Percentiles rank a stretch among this genome's conserved stretches.
Conservation (phyloP, 306 rosid species). For the Cucurbita argyrosperma region DNA sequence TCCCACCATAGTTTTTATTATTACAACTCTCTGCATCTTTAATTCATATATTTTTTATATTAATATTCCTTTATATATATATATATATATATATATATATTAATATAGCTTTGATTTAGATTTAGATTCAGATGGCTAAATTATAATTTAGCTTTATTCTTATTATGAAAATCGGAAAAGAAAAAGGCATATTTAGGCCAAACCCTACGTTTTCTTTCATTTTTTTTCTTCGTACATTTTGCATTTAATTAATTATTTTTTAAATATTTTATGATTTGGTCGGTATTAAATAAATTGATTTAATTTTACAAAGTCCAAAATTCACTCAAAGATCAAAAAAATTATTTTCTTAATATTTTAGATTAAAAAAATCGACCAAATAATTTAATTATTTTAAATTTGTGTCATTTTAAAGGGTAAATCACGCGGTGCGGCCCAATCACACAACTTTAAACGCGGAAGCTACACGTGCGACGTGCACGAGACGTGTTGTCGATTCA, state of each 20-base stretch:
- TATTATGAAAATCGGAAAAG: neutral
- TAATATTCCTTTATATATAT: too few species aligned
- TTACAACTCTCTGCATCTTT: too few species aligned
- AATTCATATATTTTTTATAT: too few species aligned
- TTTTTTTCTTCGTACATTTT: neutral
- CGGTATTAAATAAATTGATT: neutral
- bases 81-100: too few species aligned
- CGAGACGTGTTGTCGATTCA: conserved; percentile 4
- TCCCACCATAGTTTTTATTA: neutral
- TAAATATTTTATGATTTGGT: neutral
- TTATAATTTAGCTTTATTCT: too few species aligned
- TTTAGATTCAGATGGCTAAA: too few species aligned
- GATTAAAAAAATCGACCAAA: too few species aligned
- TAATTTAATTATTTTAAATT: too few species aligned
- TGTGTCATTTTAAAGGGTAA: neutral
- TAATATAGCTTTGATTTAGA: too few species aligned
- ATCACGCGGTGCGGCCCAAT: neutral
- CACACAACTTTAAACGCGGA: neutral
- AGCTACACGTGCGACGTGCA: conserved; percentile 14
- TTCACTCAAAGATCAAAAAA: too few species aligned
- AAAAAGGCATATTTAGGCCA: neutral
- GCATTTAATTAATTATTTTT: neutral
- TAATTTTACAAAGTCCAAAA: too few species aligned
- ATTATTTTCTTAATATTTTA: too few species aligned
- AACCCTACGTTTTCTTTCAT: neutral